Evolutionary conservation across 345 rosid species (phyloP), one percentile per base, ranked within the genome.

Genomic region (Eucalyptus leucophloia): DNA sequence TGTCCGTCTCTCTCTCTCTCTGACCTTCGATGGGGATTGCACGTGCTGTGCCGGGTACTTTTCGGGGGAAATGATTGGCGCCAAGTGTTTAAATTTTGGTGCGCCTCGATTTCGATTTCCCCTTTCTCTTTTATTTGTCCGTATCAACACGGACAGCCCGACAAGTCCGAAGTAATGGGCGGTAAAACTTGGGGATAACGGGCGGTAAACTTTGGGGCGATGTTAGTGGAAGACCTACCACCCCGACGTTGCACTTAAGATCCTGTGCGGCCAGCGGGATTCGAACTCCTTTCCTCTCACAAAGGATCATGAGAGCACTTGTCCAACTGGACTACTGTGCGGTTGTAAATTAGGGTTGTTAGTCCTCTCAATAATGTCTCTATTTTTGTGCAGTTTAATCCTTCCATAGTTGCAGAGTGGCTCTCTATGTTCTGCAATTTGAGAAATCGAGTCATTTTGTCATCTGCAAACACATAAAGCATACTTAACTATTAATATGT

Each of bases 401-500:
- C 37, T 65, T 65, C 37, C 21, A 7, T 7, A 65, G 5, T 65
- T 7, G 21, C 3, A 16, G 9, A 65, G 77, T 4, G 10, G 37
- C 5, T 28, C 69, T 28, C 69, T 13, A 13, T 28, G 16, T 12
- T 60, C 2, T 7, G 8, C 16, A 13, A 28, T 13, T 6, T 62
- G 69, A n/a, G 77, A 65, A 65, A 65, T n/a, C 6, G 10, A 56
- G 19, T n/a, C 37, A 15, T 15, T 62, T n/a, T 7, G 19, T 15
- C 37, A 15, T n/a, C 5, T 7, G 10, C 10, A 4, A 16, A 14
- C 37, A 65, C 0, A 15, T 0, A 15, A 14, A n/a, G 10, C 32
- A 7, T 7, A 15, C 34, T 14, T 14, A 65, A 65, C 2, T 30
- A n/a, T n/a, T 65, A n/a, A 65, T 2, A 15, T 65, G 32, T 0